A percentile compares a stretch with the other conserved stretches of the same genome.
Evolutionary conservation across 148 eudicot genomes (phyloP).

Genomic region (Amaranthus palmeri): DNA sequence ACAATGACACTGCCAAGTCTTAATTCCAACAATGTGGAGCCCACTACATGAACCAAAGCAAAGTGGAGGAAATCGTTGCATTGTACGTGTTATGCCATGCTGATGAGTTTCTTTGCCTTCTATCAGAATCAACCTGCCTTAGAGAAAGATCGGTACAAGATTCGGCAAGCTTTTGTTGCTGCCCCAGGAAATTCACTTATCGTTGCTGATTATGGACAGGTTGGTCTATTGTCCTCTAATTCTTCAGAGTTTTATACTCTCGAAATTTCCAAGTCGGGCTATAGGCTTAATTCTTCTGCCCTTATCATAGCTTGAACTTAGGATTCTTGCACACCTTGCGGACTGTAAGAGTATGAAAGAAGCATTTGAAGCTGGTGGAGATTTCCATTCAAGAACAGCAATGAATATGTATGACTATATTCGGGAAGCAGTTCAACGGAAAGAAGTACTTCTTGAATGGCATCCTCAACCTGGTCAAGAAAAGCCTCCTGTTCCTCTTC

Average conservation of each 20-base stretch:
- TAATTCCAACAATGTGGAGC: too few relatives aligned
- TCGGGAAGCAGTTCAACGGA: slow-evolving; percentile 68
- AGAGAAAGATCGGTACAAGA: slow-evolving; percentile 96
- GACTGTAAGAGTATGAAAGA: slow-evolving; percentile 96
- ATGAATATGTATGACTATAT: slow-evolving; percentile 99
- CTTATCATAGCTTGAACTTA: slow-evolving; percentile 68
- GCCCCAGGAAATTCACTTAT: slow-evolving; percentile 84
- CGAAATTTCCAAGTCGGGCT: neutral
- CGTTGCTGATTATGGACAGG: slow-evolving; percentile 99
- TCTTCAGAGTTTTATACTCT: neutral
- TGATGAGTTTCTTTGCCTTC: slow-evolving; percentile 16
- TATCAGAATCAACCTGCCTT: slow-evolving; percentile 96
- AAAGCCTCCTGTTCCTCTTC: slow-evolving; percentile 89
- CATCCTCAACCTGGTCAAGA: slow-evolving; percentile 91
- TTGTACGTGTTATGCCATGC: slow-evolving; percentile 2
- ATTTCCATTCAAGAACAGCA: slow-evolving; percentile 97
- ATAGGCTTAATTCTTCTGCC: neutral
- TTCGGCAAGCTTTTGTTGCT: slow-evolving; percentile 94
- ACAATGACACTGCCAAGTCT: too few relatives aligned
- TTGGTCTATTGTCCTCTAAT: slow-evolving; percentile 16
- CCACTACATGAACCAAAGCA: too few relatives aligned
- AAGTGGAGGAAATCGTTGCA: too few relatives aligned
- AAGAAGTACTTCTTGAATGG: slow-evolving; percentile 90
- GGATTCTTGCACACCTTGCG: slow-evolving; percentile 98
- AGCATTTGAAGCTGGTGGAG: slow-evolving; percentile 96